Evolutionary conservation across 2,329 filamentous ascomycete species (phyloP).

Genomic region (Thermomyces lanuginosus): DNA sequence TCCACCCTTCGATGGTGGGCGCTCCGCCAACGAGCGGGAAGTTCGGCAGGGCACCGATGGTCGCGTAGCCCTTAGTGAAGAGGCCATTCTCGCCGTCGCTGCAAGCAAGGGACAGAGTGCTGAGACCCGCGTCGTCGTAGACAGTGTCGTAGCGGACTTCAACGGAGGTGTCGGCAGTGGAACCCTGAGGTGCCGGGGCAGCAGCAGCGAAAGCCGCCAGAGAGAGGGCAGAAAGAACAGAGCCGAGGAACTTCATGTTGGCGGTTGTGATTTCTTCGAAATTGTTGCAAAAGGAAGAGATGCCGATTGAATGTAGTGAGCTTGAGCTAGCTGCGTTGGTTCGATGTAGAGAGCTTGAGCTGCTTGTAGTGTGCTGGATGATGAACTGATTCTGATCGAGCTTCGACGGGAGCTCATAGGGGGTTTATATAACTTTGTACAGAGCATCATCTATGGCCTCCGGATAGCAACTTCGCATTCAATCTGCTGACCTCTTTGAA

Average conservation of each 20-base stretch:
- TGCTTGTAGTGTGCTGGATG: too few relatives aligned
- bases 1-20: conserved; percentile 32
- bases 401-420: too few relatives aligned
- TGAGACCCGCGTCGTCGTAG: conserved; percentile 47
- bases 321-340: too few relatives aligned
- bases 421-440: too few relatives aligned
- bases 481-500: too few relatives aligned
- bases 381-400: too few relatives aligned
- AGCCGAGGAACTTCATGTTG: conserved; percentile 9
- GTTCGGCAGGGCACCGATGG: conserved; percentile 28
- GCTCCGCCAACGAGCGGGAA: conserved; percentile 37
- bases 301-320: too few relatives aligned
- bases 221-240: conserved; percentile 11
- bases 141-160: conserved; percentile 54
- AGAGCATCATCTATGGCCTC: too few relatives aligned
- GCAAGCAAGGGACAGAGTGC: conserved; percentile 37
- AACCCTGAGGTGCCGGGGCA: conserved; percentile 3
- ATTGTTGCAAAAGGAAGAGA: too few relatives aligned
- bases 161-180: conserved; percentile 10
- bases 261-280: too few relatives aligned
- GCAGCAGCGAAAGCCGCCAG: conserved; percentile 6
- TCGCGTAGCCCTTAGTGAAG: conserved; percentile 17
- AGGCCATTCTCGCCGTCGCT: conserved; percentile 23
- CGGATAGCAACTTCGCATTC: too few relatives aligned
- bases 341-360: too few relatives aligned